These are phyloP conservation scores for Calonectria hawksworthii DNA, from an alignment of 2,329 filamentous ascomycete species.

Conservation along the genomic window DNA sequence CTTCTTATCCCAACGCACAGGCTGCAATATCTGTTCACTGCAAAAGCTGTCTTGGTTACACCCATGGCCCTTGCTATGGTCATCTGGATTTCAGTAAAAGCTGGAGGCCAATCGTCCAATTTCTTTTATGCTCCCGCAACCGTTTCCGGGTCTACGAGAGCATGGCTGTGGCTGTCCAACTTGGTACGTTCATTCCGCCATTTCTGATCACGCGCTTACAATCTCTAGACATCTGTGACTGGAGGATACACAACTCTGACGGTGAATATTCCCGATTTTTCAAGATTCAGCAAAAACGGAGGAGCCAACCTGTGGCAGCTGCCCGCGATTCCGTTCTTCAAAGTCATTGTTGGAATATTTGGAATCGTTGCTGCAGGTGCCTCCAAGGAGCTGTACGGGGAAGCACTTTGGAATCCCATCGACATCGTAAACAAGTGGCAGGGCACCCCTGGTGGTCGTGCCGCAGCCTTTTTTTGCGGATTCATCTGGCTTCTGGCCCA, in stretches of 20 bases:
- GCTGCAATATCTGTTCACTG: constrained; percentile 52
- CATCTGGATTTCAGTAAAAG: constrained; percentile 45
- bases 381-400: constrained; percentile 59
- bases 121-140: constrained; percentile 38
- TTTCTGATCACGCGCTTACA: neutral
- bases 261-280: constrained; percentile 62
- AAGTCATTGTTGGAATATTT: constrained; percentile 60
- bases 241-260: constrained; percentile 63
- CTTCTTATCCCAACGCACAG: constrained; percentile 55
- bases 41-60: constrained; percentile 47
- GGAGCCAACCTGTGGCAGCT: neutral
- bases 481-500: constrained; percentile 56
- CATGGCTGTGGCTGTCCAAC: constrained; percentile 58
- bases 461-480: constrained; percentile 50
- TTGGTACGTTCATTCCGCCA: constrained; percentile 34
- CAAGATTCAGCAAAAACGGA: constrained; percentile 11
- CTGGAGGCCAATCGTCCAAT: constrained; percentile 34
- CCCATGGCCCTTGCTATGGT: constrained; percentile 41
- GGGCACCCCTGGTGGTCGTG: constrained; percentile 44
- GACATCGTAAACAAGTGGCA: constrained; percentile 60
- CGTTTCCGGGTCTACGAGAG: constrained; percentile 57
- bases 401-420: constrained; percentile 64
- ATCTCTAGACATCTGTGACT: constrained; percentile 57
- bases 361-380: constrained; percentile 64
- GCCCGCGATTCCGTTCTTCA: constrained; percentile 58